Base-by-base conservation (phyloP, 208 protist genomes). In the Zelonia costaricensis region DNA sequence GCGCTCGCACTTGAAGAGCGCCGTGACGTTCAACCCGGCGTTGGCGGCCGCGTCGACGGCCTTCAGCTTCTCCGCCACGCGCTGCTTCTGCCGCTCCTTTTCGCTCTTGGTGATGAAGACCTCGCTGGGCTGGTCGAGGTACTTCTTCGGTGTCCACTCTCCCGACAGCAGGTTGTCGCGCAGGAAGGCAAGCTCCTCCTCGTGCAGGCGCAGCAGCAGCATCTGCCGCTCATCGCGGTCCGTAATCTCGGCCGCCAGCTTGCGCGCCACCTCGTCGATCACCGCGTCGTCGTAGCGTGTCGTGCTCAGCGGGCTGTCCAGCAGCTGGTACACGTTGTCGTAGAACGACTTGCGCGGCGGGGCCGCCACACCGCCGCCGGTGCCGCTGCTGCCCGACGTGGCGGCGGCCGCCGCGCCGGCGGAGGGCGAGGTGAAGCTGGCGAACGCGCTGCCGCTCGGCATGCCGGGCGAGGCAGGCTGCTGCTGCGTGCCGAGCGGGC, bases 81-180 rank as follows among this genome's bases (percentile, higher is more conserved):
- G 84, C 33, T 81, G 80, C 62, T 76, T 64, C 62, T 98, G 74
- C 33, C 87, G 82, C 9, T 88, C 74, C 53, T 88, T 84, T 75
- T 98, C 97, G n/a, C 90, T 56, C 16, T 93, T 80, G 56, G 99
- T 99, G 13, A 98, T 53, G 20, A 98, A 85, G 45, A 98, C 84
- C 43, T 98, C 97, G 3, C 79, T 88, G 16, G 97, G 77, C 66
- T 98, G 82, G 15, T 82, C 90, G 7, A 99, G 66, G 69, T 93
- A 94, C 35, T 88, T 78, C 49, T 88, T 82, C 22, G 98, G 70
- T 25, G 64, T 80, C 68, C 95, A 88, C 35, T 80, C 84, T 10
- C 90, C 73, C 35, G 97, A 89, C 44, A 99, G 94, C 0, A 99
- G 94, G 28, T 96, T 79, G 2, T 87, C 93, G 36, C 96, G 93